Base-by-base conservation (phyloP, 2,329 filamentous ascomycete species). In the Thermothelomyces thermophilus region DNA sequence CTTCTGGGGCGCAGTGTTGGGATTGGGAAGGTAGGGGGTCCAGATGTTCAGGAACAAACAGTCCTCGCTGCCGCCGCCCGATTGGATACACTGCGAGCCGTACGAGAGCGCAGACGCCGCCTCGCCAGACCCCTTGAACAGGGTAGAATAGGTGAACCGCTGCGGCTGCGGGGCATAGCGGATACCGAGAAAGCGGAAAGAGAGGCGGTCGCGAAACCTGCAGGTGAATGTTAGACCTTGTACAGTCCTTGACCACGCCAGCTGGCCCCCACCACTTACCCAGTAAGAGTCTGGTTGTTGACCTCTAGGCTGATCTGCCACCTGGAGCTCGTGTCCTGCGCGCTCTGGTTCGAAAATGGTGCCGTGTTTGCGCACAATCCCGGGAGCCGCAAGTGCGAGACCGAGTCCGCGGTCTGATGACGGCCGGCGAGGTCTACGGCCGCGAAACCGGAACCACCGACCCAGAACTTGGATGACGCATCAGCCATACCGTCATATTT, bases 171-270 rank as follows among this genome's bases (percentile, higher is more conserved):
- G 55, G 3, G 71, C 73, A 52, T 75, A 76, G 46, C 71, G 68
- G 30, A 77, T 61, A 14, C 74, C 74, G 16, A 74, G 63, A 56
- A 77, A 78, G 5, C 74, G 72, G 56, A 77, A 79, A 11, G 69
- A 69, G 19, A 69, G 63, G n/a, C 64, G 67, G 50, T 75, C 71
- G 13, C 73, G 70, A 50, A 68, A 73, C 1, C 70, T 69, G 44
- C 40, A 13, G 44, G 2, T 17, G 50, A 50, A 10, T 31, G 24
- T 19, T 4, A 58, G 17, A 11, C 6, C 22, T 26, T 16, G 11
- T 4, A 11, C 26, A 5, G 22, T 59, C 17, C 17, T 5, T 10
- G 9, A 14, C 14, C 30, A 31, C 9, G 14, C 9, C 30, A 31
- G 14, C 30, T 28, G 22, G 10, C 9, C 2, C 11, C 2, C 24